Conservation (phyloP, 352 stramenopile genomes). For the Phytophthora fragariae region DNA sequence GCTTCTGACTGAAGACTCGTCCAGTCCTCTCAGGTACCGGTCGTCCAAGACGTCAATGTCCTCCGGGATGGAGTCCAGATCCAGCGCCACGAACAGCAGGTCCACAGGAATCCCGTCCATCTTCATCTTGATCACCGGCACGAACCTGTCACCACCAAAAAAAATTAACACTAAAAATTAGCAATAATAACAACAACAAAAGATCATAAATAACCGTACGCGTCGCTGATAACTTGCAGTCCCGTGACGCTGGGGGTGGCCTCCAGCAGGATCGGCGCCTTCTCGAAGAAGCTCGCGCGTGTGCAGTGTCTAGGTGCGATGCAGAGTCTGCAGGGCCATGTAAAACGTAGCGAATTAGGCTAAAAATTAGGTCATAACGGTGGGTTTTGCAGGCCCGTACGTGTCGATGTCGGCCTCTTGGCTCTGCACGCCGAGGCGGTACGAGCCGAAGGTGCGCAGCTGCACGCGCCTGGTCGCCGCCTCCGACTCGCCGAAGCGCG, state of each 20-base stretch:
- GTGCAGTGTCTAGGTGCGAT: conserved; percentile 84
- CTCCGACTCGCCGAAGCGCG: conserved; percentile 55
- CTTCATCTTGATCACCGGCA: conserved; percentile 95
- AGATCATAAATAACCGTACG: conserved; percentile 64
- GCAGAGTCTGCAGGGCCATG: conserved; percentile 59
- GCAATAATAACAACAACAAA: background rate
- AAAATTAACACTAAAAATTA: background rate
- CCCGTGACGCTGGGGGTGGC: conserved; percentile 68
- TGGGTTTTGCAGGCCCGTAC: conserved; percentile 34
- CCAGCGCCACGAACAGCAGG: conserved; percentile 92
- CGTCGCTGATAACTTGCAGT: conserved; percentile 87
- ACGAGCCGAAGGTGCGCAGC: conserved; percentile 94
- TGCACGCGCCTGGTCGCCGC: conserved; percentile 53
- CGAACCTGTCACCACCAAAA: conserved; percentile 53
- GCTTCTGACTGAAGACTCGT: conserved; percentile 93
- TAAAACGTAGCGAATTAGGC: too few species aligned
- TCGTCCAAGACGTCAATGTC: conserved; percentile 87
- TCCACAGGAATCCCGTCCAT: conserved; percentile 93
- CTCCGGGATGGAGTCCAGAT: conserved; percentile 62
- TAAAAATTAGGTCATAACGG: too few species aligned
- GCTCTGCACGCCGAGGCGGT: conserved; percentile 86
- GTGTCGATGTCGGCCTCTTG: conserved; percentile 88
- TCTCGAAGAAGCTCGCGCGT: conserved; percentile 90
- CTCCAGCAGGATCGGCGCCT: conserved; percentile 82
- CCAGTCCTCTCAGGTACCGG: conserved; percentile 83